Conservation (phyloP, 495 filamentous ascomycete genomes). For the Trichoderma erinaceum region DNA sequence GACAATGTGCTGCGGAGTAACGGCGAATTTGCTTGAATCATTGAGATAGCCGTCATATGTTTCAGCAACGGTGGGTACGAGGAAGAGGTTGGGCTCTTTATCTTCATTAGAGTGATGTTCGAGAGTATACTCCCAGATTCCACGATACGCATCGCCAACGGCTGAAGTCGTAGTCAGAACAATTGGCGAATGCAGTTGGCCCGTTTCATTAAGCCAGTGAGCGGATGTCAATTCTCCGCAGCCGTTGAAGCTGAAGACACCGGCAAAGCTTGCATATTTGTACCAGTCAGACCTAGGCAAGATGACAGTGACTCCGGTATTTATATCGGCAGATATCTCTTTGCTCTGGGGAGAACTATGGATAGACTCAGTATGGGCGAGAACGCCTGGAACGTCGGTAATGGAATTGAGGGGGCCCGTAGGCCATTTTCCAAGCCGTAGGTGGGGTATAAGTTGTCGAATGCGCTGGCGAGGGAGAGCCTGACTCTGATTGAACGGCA, state of each 20-base stretch:
- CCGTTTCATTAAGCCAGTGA: conserved; percentile 49
- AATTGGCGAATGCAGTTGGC: conserved; percentile 44
- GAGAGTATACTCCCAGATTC: conserved; percentile 43
- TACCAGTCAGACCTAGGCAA: conserved; percentile 44
- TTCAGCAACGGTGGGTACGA: conserved; percentile 47
- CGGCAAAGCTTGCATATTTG: conserved; percentile 42
- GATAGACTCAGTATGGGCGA: conserved; percentile 42
- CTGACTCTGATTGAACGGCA: too few species aligned
- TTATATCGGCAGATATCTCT: conserved; percentile 26
- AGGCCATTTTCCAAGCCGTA: conserved; percentile 32
- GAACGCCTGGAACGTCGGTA: conserved; percentile 46
- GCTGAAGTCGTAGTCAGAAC: conserved; percentile 46
- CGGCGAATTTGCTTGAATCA: conserved; percentile 37
- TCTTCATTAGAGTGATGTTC: conserved; percentile 28
- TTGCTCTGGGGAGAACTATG: conserved; percentile 17
- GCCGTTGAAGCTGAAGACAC: conserved; percentile 49
- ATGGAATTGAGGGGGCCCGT: conserved; percentile 44
- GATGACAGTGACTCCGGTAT: conserved; percentile 48
- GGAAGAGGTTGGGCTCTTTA: conserved; percentile 39
- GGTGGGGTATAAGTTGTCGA: conserved; percentile 36
- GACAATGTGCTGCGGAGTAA: conserved; percentile 38
- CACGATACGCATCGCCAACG: conserved; percentile 43
- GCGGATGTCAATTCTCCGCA: conserved; percentile 48
- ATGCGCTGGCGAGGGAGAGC: conserved; percentile 24
- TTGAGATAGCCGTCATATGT: conserved; percentile 48